These are phyloP conservation scores for Eucalyptus cladocalyx DNA, from an alignment of 345 rosid genomes.

Conservation along the genomic window DNA sequence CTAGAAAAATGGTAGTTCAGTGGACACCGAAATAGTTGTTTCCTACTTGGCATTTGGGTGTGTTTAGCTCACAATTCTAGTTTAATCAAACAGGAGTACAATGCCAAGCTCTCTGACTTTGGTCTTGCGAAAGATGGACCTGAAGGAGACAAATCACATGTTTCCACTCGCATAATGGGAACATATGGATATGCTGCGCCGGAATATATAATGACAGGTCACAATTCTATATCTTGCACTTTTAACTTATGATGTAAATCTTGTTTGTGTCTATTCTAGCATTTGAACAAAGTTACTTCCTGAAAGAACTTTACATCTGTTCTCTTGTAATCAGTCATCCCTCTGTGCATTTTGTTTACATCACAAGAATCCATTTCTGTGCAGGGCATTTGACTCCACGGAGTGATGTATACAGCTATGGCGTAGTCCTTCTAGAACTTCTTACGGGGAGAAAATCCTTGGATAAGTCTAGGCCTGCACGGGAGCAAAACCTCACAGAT, in stretches of 20 bases:
- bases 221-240: not conserved
- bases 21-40: not conserved
- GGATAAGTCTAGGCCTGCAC: slow-evolving; percentile 74
- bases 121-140: slow-evolving; percentile 99
- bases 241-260: not conserved
- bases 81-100: slow-evolving; percentile 55
- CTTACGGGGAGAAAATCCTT: slow-evolving; percentile 77
- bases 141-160: slow-evolving; percentile 92
- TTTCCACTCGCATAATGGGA: slow-evolving; percentile 98
- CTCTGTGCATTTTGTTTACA: not conserved
- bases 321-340: not conserved
- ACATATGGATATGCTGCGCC: slow-evolving; percentile 99
- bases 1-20: not conserved
- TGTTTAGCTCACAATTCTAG: not conserved
- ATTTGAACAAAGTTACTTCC: not conserved
- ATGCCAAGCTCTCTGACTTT: slow-evolving; percentile 88
- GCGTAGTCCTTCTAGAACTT: slow-evolving; percentile 74
- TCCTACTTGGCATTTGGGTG: not conserved
- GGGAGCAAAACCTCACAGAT: slow-evolving; percentile 82
- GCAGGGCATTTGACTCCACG: slow-evolving; percentile 81
- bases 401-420: slow-evolving; percentile 87
- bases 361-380: not conserved
- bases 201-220: slow-evolving; percentile 95
- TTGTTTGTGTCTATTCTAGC: not conserved
- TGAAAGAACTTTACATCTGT: not conserved